Conservation (phyloP, 306 rosid genomes). For the Pyrus pyrifolia region DNA sequence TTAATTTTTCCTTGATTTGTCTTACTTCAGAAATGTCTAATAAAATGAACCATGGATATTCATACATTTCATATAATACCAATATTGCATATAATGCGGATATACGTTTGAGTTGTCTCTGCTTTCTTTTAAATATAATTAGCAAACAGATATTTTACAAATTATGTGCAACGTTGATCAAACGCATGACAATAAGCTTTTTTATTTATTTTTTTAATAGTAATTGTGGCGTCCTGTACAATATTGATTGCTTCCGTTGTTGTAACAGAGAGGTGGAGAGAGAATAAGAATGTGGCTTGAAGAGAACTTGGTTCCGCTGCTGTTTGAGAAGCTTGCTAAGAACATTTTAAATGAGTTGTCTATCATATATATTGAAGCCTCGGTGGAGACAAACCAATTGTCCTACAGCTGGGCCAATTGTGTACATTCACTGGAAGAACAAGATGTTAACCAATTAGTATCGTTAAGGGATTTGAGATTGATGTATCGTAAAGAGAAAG, state of each 20-base stretch:
- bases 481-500: constrained; percentile 15
- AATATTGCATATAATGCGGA: not conserved
- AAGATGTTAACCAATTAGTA: not conserved
- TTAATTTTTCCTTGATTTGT: not conserved
- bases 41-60: not conserved
- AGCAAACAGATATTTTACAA: not conserved
- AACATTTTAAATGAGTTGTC: not conserved
- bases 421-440: constrained; percentile 4
- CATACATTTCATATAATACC: not conserved
- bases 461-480: constrained; percentile 14
- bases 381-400: constrained; percentile 1
- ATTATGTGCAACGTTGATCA: not conserved
- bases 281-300: constrained; percentile 19
- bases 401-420: constrained; percentile 5
- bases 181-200: not conserved
- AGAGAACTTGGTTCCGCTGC: constrained; percentile 14
- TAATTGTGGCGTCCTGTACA: not conserved
- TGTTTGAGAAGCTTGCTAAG: constrained; percentile 10
- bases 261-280: constrained; percentile 15
- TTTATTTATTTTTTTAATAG: not conserved
- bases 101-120: not conserved
- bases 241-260: not conserved
- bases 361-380: constrained; percentile 7
- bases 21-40: not conserved
- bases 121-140: not conserved